Evolutionary conservation across 78 protist genomes (phyloP).

Genomic region (slime mould (Dictyostelium discoideum)): DNA sequence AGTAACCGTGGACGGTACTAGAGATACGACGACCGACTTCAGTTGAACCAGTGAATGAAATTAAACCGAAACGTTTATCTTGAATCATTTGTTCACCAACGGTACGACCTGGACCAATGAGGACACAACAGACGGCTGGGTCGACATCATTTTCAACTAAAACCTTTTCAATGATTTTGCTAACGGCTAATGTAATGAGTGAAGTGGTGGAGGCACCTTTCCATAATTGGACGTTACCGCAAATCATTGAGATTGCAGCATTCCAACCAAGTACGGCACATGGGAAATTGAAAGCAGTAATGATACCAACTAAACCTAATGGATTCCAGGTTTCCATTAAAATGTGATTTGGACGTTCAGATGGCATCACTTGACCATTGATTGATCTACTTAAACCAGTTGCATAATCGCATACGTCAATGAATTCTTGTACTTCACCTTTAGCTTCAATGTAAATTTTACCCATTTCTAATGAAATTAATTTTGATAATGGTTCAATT

Average conservation of each 20-base stretch:
- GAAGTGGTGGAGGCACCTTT: slow-evolving; percentile 93
- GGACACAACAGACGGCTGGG: slow-evolving; percentile 78
- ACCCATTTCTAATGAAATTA: slow-evolving; percentile 95
- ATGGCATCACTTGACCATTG: slow-evolving; percentile 90
- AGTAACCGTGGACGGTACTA: slow-evolving; percentile 78
- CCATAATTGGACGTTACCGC: slow-evolving; percentile 89
- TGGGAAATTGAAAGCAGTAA: slow-evolving; percentile 97
- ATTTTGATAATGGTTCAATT: slow-evolving; percentile 80
- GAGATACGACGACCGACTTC: slow-evolving; percentile 86
- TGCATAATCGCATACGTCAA: slow-evolving; percentile 96
- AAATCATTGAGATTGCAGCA: slow-evolving; percentile 84
- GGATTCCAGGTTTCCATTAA: slow-evolving; percentile 95
- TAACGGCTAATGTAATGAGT: slow-evolving; percentile 85
- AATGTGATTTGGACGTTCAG: slow-evolving; percentile 92
- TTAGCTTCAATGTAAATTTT: slow-evolving; percentile 93
- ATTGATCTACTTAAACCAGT: slow-evolving; percentile 89
- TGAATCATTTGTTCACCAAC: slow-evolving; percentile 88
- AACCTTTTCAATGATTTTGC: slow-evolving; percentile 88
- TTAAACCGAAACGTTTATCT: slow-evolving; percentile 85
- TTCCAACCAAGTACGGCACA: slow-evolving; percentile 96
- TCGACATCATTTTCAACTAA: slow-evolving; percentile 82
- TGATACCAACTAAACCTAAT: slow-evolving; percentile 93
- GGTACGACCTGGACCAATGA: slow-evolving; percentile 88
- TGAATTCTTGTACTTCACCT: slow-evolving; percentile 96
- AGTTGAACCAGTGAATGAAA: slow-evolving; percentile 95